These are phyloP conservation scores for Circinella minor DNA, from an alignment of 371 early-diverging fungal genomes.

Conservation along the genomic window DNA sequence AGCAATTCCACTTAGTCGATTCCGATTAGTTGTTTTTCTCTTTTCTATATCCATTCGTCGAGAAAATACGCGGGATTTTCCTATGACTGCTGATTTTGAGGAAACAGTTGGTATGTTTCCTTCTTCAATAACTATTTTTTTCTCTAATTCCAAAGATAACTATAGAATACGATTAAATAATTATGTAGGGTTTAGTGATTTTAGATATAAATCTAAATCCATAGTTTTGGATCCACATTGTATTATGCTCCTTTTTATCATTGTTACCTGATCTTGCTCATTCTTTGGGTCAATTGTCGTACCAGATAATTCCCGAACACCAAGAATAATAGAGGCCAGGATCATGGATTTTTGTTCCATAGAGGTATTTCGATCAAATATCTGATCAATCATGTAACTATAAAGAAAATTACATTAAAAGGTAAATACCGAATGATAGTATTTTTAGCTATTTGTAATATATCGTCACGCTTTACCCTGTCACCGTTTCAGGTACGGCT, in stretches of 20 bases:
- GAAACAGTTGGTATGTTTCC: neutral
- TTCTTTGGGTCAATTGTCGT: constrained; percentile 1
- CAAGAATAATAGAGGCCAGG: constrained; percentile 33
- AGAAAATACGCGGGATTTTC: constrained; percentile 39
- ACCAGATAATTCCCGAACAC: constrained; percentile 47
- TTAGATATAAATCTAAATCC: no score
- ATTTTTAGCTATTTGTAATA: neutral
- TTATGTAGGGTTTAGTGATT: neutral
- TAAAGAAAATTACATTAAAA: neutral
- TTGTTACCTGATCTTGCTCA: neutral
- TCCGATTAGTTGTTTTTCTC: constrained; percentile 23
- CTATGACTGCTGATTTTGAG: constrained; percentile 12
- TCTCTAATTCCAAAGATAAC: neutral
- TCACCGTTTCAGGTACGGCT: constrained; percentile 34
- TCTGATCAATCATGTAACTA: constrained; percentile 43
- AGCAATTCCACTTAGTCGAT: constrained; percentile 40
- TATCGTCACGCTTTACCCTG: constrained; percentile 24
- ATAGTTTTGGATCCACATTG: no score
- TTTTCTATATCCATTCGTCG: constrained; percentile 35
- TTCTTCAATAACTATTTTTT: constrained; percentile 11
- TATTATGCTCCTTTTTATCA: no score
- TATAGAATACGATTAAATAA: neutral
- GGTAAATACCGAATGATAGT: neutral
- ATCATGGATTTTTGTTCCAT: constrained; percentile 32
- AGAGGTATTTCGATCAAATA: constrained; percentile 47